phyloP scores from a whole-genome alignment of 768 basidiomycete species.

The Daedaleopsis sinensis region DNA sequence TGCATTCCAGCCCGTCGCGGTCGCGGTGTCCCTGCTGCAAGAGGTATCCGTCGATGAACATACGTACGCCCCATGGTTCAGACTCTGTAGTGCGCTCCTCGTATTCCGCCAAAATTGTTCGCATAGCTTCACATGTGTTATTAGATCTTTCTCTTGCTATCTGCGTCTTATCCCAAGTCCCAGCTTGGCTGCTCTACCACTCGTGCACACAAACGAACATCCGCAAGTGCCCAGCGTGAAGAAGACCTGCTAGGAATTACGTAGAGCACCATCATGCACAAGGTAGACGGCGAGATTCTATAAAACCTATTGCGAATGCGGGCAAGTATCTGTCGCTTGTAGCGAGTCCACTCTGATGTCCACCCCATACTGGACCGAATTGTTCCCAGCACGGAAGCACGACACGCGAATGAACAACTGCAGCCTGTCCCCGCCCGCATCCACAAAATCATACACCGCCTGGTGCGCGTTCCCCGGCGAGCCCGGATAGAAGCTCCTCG shows the following conservation, averaged over 20 bases:
- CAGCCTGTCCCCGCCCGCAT: too few relatives aligned
- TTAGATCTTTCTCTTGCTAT: conserved; percentile 17
- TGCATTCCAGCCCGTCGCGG: conserved; percentile 74
- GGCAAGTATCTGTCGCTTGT: not conserved
- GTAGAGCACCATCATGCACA: too few relatives aligned
- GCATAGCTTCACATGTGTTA: conserved; percentile 26
- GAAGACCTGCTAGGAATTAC: too few relatives aligned
- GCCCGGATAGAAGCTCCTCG: too few relatives aligned
- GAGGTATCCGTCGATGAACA: conserved; percentile 80
- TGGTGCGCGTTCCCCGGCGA: too few relatives aligned
- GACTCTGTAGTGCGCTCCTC: conserved; percentile 17
- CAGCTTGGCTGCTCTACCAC: not conserved
- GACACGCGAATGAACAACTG: too few relatives aligned
- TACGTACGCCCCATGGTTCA: conserved; percentile 10
- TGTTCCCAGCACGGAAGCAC: too few relatives aligned
- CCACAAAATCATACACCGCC: too few relatives aligned
- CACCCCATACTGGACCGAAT: too few relatives aligned
- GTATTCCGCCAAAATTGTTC: conserved; percentile 24
- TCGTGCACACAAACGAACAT: not conserved
- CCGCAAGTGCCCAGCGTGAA: too few relatives aligned
- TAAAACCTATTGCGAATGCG: too few relatives aligned
- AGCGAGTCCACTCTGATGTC: not conserved
- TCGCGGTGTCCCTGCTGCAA: conserved; percentile 74
- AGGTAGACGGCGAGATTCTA: too few relatives aligned
- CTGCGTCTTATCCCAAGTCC: not conserved